Conservation (phyloP, 352 stramenopile genomes). For the Globisporangium spinosum region DNA sequence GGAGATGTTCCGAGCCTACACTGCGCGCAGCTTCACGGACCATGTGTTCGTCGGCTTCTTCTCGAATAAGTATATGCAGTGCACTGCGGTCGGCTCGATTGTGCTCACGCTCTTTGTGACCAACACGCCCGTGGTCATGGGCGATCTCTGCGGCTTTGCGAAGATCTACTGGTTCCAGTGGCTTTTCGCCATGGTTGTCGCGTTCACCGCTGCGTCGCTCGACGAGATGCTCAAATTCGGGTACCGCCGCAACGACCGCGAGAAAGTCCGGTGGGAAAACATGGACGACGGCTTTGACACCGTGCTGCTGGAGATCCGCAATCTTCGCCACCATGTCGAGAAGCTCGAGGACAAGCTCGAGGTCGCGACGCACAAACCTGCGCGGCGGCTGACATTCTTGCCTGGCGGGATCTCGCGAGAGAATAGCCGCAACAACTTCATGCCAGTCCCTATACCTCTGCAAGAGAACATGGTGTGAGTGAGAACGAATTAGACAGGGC, state of each 20-base stretch:
- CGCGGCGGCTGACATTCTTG: slow-evolving; percentile 27
- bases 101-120: slow-evolving; percentile 36
- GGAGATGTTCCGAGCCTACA: slow-evolving; percentile 49
- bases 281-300: slow-evolving; percentile 36
- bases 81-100: slow-evolving; percentile 35
- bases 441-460: slow-evolving; percentile 7
- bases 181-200: slow-evolving; percentile 34
- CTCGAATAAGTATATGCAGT: slow-evolving; percentile 41
- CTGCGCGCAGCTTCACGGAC: slow-evolving; percentile 42
- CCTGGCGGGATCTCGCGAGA: slow-evolving; percentile 17
- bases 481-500: slow-evolving; percentile 11
- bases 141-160: slow-evolving; percentile 39
- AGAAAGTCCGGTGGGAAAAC: slow-evolving; percentile 24
- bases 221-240: slow-evolving; percentile 41
- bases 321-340: slow-evolving; percentile 43
- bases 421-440: slow-evolving; percentile 18
- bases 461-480: slow-evolving; percentile 18
- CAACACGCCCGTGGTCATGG: slow-evolving; percentile 30
- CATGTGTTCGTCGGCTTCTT: slow-evolving; percentile 36
- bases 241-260: slow-evolving; percentile 34
- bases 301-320: slow-evolving; percentile 41
- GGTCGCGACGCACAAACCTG: slow-evolving; percentile 34
- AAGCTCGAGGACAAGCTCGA: slow-evolving; percentile 49
- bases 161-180: slow-evolving; percentile 43
- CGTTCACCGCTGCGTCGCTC: slow-evolving; percentile 28